Conservation (phyloP, 1,139 yeast genomes). For the Oligophagozyma castellii region DNA sequence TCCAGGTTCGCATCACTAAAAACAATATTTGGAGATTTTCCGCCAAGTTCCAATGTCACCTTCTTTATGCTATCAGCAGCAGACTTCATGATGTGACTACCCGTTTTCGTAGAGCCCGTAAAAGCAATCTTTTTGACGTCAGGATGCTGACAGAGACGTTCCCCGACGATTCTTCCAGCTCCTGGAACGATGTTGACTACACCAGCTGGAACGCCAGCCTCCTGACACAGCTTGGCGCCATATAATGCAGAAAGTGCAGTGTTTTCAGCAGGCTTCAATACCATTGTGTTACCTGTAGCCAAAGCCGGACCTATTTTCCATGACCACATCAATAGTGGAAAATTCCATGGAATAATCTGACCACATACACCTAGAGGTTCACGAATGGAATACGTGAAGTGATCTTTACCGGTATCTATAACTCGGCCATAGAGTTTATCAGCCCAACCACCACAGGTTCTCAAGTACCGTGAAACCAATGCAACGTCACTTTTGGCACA, state of each 20-base stretch:
- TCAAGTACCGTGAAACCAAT: slow-evolving; percentile 41
- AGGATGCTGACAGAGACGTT: slow-evolving; percentile 44
- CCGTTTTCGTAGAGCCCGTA: slow-evolving; percentile 80
- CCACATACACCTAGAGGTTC: slow-evolving; percentile 75
- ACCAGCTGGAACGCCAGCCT: slow-evolving; percentile 75
- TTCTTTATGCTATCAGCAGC: slow-evolving; percentile 57
- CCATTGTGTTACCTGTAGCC: slow-evolving; percentile 71
- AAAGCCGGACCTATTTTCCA: slow-evolving; percentile 79
- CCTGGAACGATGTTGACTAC: slow-evolving; percentile 66
- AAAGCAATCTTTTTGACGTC: slow-evolving; percentile 64
- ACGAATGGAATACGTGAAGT: slow-evolving; percentile 35
- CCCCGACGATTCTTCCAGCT: slow-evolving; percentile 49
- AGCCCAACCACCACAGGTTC: slow-evolving; percentile 69
- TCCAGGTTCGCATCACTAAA: slow-evolving; percentile 45
- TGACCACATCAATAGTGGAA: slow-evolving; percentile 66
- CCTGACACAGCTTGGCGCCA: slow-evolving; percentile 43
- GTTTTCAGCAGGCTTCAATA: slow-evolving; percentile 69
- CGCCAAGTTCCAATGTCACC: slow-evolving; percentile 59
- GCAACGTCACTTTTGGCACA: slow-evolving; percentile 43
- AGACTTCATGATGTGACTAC: slow-evolving; percentile 59
- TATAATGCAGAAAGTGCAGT: slow-evolving; percentile 70
- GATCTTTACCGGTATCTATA: slow-evolving; percentile 42
- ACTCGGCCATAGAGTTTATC: slow-evolving; percentile 55
- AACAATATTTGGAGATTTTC: slow-evolving; percentile 52
- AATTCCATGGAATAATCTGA: slow-evolving; percentile 81